These are phyloP conservation scores for Paecilomyces fulvus DNA, from an alignment of 2,329 filamentous ascomycete genomes.

Conservation along the genomic window DNA sequence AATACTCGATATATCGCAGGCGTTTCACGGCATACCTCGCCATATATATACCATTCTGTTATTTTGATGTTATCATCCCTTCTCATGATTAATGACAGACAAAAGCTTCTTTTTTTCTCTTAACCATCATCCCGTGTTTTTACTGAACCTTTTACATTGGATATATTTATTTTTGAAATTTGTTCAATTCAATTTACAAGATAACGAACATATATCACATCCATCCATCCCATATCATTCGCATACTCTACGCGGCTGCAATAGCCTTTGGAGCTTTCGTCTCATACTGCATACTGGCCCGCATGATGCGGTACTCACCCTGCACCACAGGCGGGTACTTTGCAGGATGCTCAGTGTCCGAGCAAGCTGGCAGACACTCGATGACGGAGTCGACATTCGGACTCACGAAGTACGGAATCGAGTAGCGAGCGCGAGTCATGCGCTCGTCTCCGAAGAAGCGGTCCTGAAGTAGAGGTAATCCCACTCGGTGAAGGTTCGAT, in stretches of 20 bases:
- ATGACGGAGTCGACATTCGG: constrained; percentile 11
- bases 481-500: constrained; percentile 42
- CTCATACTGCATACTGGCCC: background rate
- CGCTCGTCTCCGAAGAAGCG: constrained; percentile 22
- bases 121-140: no score
- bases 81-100: background rate
- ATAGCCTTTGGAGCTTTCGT: background rate
- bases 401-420: constrained; percentile 24
- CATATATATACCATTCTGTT: background rate
- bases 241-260: background rate
- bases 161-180: no score
- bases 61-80: background rate
- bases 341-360: background rate
- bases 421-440: constrained; percentile 18
- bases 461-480: constrained; percentile 27
- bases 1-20: background rate
- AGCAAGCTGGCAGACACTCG: constrained; percentile 1
- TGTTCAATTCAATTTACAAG: background rate
- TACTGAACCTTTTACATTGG: no score
- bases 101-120: no score
- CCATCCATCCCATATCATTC: background rate
- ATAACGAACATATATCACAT: background rate
- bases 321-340: background rate
- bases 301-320: background rate
- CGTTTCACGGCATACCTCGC: background rate